Percentiles rank a stretch among this genome's conserved stretches.
These are phyloP conservation scores for Fusarium armeniacum DNA, from an alignment of 2,329 filamentous ascomycete species.

Conservation along the genomic window DNA sequence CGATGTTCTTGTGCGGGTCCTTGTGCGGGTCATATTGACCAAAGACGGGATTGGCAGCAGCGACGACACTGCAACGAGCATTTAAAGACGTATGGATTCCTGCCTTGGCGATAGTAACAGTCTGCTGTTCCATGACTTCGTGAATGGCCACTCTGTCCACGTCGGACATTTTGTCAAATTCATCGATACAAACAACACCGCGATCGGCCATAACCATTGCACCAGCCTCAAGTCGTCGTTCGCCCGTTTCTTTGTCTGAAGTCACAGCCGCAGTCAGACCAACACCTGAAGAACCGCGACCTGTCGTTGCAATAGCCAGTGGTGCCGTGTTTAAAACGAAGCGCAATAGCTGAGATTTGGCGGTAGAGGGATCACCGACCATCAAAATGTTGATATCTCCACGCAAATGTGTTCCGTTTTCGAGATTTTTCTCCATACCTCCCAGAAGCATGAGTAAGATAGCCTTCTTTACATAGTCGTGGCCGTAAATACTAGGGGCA, in stretches of 20 bases:
- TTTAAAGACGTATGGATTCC: conserved; percentile 98
- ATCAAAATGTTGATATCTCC: conserved; percentile 99
- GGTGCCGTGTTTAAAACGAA: conserved; percentile 98
- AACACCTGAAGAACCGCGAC: conserved; percentile 95
- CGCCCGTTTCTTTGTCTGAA: conserved; percentile 96
- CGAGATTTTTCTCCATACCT: conserved; percentile 98
- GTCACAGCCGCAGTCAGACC: conserved; percentile 98
- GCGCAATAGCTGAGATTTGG: conserved; percentile 96
- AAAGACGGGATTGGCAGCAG: conserved; percentile 96
- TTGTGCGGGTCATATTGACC: conserved; percentile 99
- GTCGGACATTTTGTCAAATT: conserved; percentile 99
- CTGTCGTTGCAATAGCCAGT: conserved; percentile 95
- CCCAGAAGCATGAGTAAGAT: conserved; percentile 95
- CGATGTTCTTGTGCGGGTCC: conserved; percentile 98
- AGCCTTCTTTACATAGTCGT: conserved; percentile 98
- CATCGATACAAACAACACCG: conserved; percentile 98
- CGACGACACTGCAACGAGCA: conserved; percentile 94
- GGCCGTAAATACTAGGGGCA: conserved; percentile 95
- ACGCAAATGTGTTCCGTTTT: conserved; percentile 97
- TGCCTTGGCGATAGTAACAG: conserved; percentile 97
- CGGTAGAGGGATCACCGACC: conserved; percentile 98
- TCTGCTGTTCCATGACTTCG: conserved; percentile 99
- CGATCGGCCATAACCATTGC: conserved; percentile 98
- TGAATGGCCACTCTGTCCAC: conserved; percentile 98
- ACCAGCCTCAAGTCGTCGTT: conserved; percentile 93